These are phyloP conservation scores for Fusarium sp. DNA, from an alignment of 2,329 filamentous ascomycete species.

Conservation along the genomic window DNA sequence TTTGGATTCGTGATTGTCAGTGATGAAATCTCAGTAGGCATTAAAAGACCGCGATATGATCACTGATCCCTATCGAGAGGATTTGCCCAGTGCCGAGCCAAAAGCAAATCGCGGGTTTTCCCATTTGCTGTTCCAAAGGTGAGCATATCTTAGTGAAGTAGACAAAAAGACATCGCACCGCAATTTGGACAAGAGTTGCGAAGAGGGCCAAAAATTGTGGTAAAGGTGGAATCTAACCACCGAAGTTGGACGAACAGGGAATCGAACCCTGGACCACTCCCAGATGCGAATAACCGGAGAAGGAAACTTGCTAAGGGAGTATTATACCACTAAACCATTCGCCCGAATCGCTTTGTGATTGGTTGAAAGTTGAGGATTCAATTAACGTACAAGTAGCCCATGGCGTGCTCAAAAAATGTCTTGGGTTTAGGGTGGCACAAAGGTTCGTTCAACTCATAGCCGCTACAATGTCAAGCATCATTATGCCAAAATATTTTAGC, in stretches of 20 bases:
- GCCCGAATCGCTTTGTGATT: slow-evolving; percentile 21
- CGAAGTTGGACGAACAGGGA: slow-evolving; percentile 38
- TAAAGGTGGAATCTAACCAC: slow-evolving; percentile 18
- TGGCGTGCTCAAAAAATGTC: too few species aligned
- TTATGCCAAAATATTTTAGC: too few species aligned
- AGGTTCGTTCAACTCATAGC: too few species aligned
- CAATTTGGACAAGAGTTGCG: too few species aligned
- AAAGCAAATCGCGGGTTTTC: too few species aligned
- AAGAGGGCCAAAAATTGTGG: slow-evolving; percentile 1
- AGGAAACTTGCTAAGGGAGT: slow-evolving; percentile 36
- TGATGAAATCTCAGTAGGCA: not conserved
- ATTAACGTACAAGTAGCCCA: too few species aligned
- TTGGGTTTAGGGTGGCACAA: too few species aligned
- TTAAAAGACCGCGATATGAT: not conserved
- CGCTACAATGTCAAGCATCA: too few species aligned
- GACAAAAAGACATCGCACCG: not conserved
- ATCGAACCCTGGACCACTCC: slow-evolving; percentile 45
- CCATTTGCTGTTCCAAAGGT: too few species aligned
- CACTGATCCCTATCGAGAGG: not conserved
- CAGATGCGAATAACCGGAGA: slow-evolving; percentile 7
- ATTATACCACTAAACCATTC: slow-evolving; percentile 46
- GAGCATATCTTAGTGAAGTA: too few species aligned
- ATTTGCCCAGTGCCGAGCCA: too few species aligned
- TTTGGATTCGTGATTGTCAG: too few species aligned
- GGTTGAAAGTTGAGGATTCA: not conserved